Evolutionary conservation across 1,284 basidiomycete genomes (phyloP), one percentile per base, ranked within the genome.

Genomic region (Blastosporella zonata): DNA sequence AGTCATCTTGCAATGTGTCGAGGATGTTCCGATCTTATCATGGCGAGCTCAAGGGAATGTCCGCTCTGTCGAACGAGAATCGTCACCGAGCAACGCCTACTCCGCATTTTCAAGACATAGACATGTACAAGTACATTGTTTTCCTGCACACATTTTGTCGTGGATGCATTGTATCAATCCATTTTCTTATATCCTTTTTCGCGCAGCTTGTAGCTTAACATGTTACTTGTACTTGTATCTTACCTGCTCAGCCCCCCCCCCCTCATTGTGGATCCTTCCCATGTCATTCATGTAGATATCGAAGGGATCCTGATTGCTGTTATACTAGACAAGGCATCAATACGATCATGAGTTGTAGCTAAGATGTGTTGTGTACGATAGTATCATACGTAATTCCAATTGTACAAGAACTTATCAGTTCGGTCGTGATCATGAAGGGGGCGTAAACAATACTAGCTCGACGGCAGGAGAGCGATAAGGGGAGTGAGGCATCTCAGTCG

Each of bases 21-120:
- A 60, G 72, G 65, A n/a, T 94, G 91, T 64, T 89, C 90, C 1
- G 90, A 93, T 39, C 72, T 92, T 33, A 76, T 94, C 60, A 89
- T 93, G 84, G 67, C 75, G 10, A 84, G 86, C 47, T 82, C 86
- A 18, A 77, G 81, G 50, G 91, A 93, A 65, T 94, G 91, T 58
- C 91, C 91, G 0, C 70, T 94, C 7, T 94, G 91, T 66, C 74
- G 91, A 49, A 93, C 90, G 4, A 76, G 90, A 46, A 93, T 93
- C 41, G 82, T 93, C 23, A 90, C 88, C 0, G 86, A 89, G 60
- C 80, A 82, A 39, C 75, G 91, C 20, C 70, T 94, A 29, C 74
- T 94, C 46, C 76, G 91, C 49, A 92, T 94, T 50, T 90, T 85
- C 70, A 87, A 81, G 71, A 73, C 84, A 4, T 85, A 65, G 47